Conservation (phyloP, 169 alveolate genomes). For the Eimeria sp. region DNA sequence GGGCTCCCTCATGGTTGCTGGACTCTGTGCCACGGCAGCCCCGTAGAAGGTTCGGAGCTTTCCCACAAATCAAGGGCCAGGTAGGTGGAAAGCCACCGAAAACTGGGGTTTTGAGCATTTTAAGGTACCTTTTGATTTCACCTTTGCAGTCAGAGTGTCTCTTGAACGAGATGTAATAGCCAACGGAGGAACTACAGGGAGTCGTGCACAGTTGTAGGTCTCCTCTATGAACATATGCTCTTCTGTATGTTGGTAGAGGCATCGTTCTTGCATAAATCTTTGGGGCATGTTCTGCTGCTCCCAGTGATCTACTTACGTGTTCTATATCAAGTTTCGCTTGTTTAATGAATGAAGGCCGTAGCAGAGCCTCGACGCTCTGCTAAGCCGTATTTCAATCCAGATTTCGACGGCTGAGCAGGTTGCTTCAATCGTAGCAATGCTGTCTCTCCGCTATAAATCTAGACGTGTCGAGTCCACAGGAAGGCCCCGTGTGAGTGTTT, state of each 20-base stretch:
- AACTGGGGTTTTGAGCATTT: not conserved
- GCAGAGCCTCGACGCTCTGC: not conserved
- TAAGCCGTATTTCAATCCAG: not conserved
- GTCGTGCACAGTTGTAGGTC: not conserved
- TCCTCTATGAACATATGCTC: not conserved
- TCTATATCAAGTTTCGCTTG: not conserved
- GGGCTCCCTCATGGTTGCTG: not conserved
- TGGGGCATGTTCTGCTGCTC: not conserved
- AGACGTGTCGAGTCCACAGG: not conserved
- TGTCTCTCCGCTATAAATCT: slow-evolving; percentile 41
- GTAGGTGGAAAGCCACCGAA: not conserved
- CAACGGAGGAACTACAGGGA: not conserved
- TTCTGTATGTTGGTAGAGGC: not conserved
- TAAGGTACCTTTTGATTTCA: not conserved
- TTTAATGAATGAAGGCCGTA: not conserved
- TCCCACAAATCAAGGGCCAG: not conserved
- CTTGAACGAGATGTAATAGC: not conserved
- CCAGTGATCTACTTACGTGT: not conserved
- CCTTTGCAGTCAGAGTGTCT: not conserved
- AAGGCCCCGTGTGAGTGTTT: not conserved
- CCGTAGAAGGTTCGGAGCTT: not conserved
- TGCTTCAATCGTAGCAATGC: slow-evolving; percentile 25
- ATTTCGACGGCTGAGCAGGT: not conserved
- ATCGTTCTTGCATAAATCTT: not conserved
- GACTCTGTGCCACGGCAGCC: not conserved